Base-by-base conservation (phyloP, 2,329 filamentous ascomycete genomes). In the Calonectria hongkongensis region DNA sequence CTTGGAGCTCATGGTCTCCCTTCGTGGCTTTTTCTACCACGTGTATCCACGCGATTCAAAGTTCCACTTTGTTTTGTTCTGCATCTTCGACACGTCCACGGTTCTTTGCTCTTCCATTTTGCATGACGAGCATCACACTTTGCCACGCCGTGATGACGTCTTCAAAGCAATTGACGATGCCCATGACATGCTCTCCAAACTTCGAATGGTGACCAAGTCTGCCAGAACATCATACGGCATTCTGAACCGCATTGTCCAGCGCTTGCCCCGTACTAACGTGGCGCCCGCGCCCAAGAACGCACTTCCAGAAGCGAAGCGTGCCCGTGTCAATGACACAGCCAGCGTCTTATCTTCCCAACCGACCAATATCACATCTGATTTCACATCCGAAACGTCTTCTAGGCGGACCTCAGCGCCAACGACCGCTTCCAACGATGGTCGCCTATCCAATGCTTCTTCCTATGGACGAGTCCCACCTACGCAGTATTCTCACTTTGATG, bases 21-120 rank as follows among this genome's bases (percentile, higher is more conserved):
- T 87, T 6, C 82, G 83, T 27, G 75, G 79, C 16, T 83, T 89
- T 12, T 87, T 88, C 65, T 80, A 87, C 21, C 82, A 86, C 43
- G 81, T 86, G 10, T 86, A 84, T 60, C 86, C 87, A 0, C 80
- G 85, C 15, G 86, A 88, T 54, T 83, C 85, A 7, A 88, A 87
- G 43, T 89, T 88, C 50, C 86, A 89, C 73, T 84, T 87, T 65
- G 85, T 88, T 7, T 81, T 88, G 0, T 90, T 89, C 69, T 82
- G 83, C 51, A 85, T 89, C 39, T 90, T 90, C 58, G 87, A 90
- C 72, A 88, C 87, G 0, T 85, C 87, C 0, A 87, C 88, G 0
- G 81, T 88, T 21, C 78, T 89, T 5, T 89, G 87, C 80, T 89
- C 88, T 0, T 86, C 88, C 3, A 81, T 90, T 8, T 83, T 89